Evolutionary conservation across 768 basidiomycete genomes (phyloP).

Genomic region (Pleurotus platypus): DNA sequence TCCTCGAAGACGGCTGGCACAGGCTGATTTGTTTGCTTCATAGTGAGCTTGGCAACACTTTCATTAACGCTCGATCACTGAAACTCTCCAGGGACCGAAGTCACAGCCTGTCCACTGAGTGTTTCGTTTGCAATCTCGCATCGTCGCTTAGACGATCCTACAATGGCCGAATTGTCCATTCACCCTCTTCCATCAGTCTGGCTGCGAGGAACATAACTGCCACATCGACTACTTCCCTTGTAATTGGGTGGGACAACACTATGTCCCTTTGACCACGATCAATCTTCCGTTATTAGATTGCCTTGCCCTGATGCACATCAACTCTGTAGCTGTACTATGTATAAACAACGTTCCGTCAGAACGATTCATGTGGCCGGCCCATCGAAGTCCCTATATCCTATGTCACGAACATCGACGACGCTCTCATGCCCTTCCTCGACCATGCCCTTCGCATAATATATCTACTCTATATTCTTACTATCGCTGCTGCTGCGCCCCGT

Average conservation of each 20-base stretch:
- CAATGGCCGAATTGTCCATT: too few relatives aligned
- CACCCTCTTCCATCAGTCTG: too few relatives aligned
- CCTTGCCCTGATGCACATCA: background rate
- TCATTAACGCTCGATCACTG: too few relatives aligned
- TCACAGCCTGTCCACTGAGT: too few relatives aligned
- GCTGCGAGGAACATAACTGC: too few relatives aligned
- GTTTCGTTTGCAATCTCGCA: too few relatives aligned
- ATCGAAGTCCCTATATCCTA: background rate
- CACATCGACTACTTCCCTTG: too few relatives aligned
- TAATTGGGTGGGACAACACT: background rate
- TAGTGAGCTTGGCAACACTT: too few relatives aligned
- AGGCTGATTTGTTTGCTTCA: too few relatives aligned
- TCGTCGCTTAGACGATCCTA: too few relatives aligned
- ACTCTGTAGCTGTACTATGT: background rate
- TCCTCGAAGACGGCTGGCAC: too few relatives aligned
- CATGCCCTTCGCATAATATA: background rate
- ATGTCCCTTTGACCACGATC: background rate
- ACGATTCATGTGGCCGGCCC: background rate
- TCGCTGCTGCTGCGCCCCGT: background rate
- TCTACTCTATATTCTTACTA: background rate
- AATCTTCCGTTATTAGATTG: background rate
- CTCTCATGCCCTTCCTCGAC: background rate
- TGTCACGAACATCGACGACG: background rate
- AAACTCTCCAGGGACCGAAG: too few relatives aligned
- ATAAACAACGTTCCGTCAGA: background rate